Conservation (phyloP, 306 rosid genomes). For the Rubus parviflorus region DNA sequence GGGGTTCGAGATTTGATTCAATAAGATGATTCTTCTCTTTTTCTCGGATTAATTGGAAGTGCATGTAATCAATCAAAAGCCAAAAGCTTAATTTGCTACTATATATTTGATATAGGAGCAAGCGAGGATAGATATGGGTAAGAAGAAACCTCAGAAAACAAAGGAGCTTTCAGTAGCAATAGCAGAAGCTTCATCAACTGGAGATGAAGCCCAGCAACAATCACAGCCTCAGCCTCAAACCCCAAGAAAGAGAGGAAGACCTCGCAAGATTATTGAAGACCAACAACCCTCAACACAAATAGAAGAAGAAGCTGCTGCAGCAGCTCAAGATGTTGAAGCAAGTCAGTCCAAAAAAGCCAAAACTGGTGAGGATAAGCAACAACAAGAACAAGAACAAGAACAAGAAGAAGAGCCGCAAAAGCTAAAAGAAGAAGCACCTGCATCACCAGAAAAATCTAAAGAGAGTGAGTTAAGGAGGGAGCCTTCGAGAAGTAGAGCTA, state of each 20-base stretch:
- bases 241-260: conserved; percentile 84
- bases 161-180: conserved; percentile 75
- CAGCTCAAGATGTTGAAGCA: conserved; percentile 23
- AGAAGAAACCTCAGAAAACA: conserved; percentile 68
- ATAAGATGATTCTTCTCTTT: neutral
- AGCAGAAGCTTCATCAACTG: conserved; percentile 70
- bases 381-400: neutral
- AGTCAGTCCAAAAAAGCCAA: conserved; percentile 32
- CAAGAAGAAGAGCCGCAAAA: conserved; percentile 10
- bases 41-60: conserved; percentile 3
- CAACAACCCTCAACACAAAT: neutral
- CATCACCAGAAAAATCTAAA: conserved; percentile 26
- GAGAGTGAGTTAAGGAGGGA: conserved; percentile 32
- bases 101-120: neutral
- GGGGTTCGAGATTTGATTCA: conserved; percentile 5
- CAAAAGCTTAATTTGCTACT: neutral
- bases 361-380: conserved; percentile 15
- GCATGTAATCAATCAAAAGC: neutral
- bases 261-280: conserved; percentile 61
- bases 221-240: conserved; percentile 20
- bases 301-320: conserved; percentile 15
- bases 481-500: conserved; percentile 65
- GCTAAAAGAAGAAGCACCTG: conserved; percentile 23
- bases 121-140: conserved; percentile 50
- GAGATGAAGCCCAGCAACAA: conserved; percentile 35